Conservation (phyloP, 805 yeast species). For the Vanderwaltozyma tropicalis region DNA sequence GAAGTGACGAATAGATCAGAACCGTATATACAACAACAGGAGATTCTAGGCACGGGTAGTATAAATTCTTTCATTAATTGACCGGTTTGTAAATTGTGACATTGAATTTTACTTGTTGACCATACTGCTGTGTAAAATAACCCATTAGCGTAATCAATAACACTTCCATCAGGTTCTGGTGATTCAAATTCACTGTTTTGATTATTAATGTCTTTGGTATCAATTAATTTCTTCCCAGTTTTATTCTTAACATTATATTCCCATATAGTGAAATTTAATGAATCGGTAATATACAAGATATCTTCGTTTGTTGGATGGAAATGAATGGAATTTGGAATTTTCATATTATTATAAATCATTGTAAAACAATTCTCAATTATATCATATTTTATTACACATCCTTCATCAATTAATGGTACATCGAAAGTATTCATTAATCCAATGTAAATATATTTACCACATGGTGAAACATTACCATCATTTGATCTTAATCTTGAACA, state of each 20-base stretch:
- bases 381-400: slow-evolving; percentile 40
- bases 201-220: slow-evolving; percentile 21
- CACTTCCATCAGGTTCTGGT: slow-evolving; percentile 77
- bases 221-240: slow-evolving; percentile 30
- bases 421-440: slow-evolving; percentile 68
- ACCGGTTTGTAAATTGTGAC: slow-evolving; percentile 38
- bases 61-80: slow-evolving; percentile 38
- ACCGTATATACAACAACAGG: slow-evolving; percentile 62
- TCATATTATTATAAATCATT: slow-evolving; percentile 31
- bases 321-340: slow-evolving; percentile 65
- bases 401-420: slow-evolving; percentile 33
- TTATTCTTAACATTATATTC: slow-evolving; percentile 31
- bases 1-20: slow-evolving; percentile 59
- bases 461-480: slow-evolving; percentile 72
- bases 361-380: slow-evolving; percentile 22
- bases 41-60: slow-evolving; percentile 54
- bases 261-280: slow-evolving; percentile 38
- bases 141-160: slow-evolving; percentile 41
- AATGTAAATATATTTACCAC: slow-evolving; percentile 60
- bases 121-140: slow-evolving; percentile 59
- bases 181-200: slow-evolving; percentile 14
- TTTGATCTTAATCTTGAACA: slow-evolving; percentile 47
- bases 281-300: slow-evolving; percentile 43
- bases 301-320: slow-evolving; percentile 35
- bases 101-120: slow-evolving; percentile 47